Base-by-base conservation (phyloP, 352 stramenopile species). In the Phytophthora fragariae region DNA sequence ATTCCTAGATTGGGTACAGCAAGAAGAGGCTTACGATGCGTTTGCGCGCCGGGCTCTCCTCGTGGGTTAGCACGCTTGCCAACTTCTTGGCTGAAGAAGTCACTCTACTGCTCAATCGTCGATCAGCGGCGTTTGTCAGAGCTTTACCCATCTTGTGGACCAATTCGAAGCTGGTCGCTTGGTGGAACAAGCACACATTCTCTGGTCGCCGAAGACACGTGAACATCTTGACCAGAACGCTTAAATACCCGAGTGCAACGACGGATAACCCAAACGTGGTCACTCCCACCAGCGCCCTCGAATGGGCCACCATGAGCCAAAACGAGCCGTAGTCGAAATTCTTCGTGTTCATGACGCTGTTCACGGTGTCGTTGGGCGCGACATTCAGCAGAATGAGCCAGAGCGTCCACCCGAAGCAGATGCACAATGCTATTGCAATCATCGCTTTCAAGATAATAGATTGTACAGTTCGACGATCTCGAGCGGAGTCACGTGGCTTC, bases 301-400 rank as follows among this genome's bases (percentile, higher is more conserved):
- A 24, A 6, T 61, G 53, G 2, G 72, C 44, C 5, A 58, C 44
- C 1, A 80, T 50, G 9, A 70, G 62, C 65, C 74, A 81, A 49
- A 77, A 81, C 0, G 61, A 59, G 12, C 74, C 70, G 27, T 68
- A 31, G 49, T 81, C 70, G 6, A 73, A 72, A 5, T 65, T 57
- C 12, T 52, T 12, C 1, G 70, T 77, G 46, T 66, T 46, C 67
- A 78, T 78, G 27, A 76, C 46, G 5, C 15, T 19, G 41, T 78
- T 81, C 15, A 72, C 62, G 6, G 62, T 72, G 2, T 62, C 52
- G 9, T 75, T 75, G 1, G 76, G 76, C 1, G 41, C n/a, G 10
- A 73, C 44, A 4, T 62, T 81, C 24, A 83, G 61, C 6, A 64
- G 44, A 0, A 76, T 41, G 2, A 81, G 52, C 69, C 66, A 73